Base-by-base conservation (phyloP, 2,329 filamentous ascomycete species). In the Botrytis cinerea region DNA sequence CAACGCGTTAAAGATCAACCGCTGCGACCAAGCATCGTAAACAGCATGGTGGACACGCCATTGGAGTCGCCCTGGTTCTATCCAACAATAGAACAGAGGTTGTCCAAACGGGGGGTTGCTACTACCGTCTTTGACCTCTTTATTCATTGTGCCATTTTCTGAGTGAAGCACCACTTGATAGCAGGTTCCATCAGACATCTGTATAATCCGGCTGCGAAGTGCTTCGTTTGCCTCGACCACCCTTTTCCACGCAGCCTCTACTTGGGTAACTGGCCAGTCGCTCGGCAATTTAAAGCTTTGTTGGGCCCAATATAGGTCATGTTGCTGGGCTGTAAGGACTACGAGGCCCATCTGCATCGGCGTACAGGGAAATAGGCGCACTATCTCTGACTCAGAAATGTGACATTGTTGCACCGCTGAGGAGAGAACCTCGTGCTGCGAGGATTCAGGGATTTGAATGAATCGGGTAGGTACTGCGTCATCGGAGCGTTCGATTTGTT, bases 341-440 rank as follows among this genome's bases (percentile, higher is more conserved):
- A 64, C 43, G 20, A 64, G 61, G 14, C 61, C 61, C 28, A 7
- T 45, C 43, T 64, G 61, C n/a, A 64, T 32, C 32, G 61, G 61
- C 10, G 61, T 64, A n/a, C 61, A 64, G 8, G 61, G 61, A 64
- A 40, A 64, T 28, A 64, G 51, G n/a, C 51, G 51, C n/a, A 18
- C 51, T 28, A 57, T 7, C 2, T 57, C 51, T 14, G n/a, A 57
- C 51, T 57, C 51, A 8, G 51, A 57, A 57, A 57, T 28, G 14
- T 57, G n/a, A 57, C 51, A 57, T 57, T 57, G n/a, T 28, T 57
- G 51, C 51, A 18, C 51, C 14, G 51, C 51, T 57, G 51, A 57
- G n/a, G 51, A 57, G n/a, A 57, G n/a, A 18, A 57, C 14, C 51
- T 57, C 51, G 51, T 57, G n/a, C n/a, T 57, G 51, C 14, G n/a